Evolutionary conservation across 1,139 yeast species (phyloP).

Genomic region (Nadsonia commutata): DNA sequence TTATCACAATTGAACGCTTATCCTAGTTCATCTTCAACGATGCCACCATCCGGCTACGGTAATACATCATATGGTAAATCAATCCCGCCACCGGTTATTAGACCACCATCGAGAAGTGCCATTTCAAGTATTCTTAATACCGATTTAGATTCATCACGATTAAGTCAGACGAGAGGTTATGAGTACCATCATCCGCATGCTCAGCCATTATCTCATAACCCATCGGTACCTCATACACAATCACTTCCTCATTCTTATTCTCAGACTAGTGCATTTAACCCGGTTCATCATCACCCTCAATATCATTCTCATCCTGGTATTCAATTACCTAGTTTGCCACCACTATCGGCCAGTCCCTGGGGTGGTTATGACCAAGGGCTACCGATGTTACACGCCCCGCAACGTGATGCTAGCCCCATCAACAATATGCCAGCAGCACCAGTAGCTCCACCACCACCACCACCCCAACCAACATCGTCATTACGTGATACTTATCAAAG

Average conservation of each 20-base stretch:
- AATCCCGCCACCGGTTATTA: neutral
- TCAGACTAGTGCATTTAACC: no score
- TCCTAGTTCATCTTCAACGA: neutral
- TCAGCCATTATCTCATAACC: no score
- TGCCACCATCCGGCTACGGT: neutral
- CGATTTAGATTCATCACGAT: neutral
- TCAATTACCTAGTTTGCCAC: neutral
- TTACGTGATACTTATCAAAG: neutral
- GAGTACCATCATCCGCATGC: neutral
- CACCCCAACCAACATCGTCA: neutral
- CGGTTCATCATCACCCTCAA: neutral
- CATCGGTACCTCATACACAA: no score
- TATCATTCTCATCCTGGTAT: neutral
- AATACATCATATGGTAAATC: no score
- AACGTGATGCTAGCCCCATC: neutral
- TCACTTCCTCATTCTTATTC: no score
- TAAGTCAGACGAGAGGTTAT: neutral
- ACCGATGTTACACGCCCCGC: neutral
- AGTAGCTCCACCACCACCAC: neutral
- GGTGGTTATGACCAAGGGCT: neutral
- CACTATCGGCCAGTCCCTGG: neutral
- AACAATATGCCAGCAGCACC: neutral
- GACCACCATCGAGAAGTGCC: neutral
- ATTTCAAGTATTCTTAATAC: neutral
- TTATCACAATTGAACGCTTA: neutral